These are phyloP conservation scores for Trichothecium roseum DNA, from an alignment of 2,329 filamentous ascomycete genomes.

Conservation along the genomic window DNA sequence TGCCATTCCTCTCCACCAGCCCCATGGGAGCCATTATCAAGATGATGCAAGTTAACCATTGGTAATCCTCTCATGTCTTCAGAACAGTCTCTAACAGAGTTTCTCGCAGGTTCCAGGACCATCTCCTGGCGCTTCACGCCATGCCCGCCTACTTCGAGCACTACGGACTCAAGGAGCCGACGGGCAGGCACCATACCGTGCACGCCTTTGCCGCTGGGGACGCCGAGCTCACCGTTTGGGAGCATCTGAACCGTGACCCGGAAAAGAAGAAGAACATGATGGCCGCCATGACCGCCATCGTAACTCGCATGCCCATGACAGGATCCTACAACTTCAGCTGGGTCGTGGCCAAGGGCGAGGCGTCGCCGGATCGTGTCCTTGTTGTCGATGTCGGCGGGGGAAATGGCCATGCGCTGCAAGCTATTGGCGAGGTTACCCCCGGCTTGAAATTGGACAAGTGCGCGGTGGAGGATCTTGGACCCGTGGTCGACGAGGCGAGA, in stretches of 20 bases:
- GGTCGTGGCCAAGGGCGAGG: constrained; percentile 9
- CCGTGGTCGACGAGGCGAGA: constrained; percentile 16
- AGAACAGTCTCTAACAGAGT: not conserved
- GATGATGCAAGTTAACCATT: constrained; percentile 1
- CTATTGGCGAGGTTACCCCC: constrained; percentile 13
- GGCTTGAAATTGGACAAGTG: constrained; percentile 15
- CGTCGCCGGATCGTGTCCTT: constrained; percentile 8
- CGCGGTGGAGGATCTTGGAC: constrained; percentile 19
- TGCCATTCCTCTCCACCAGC: not conserved
- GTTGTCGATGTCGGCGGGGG: constrained; percentile 24
- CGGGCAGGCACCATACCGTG: constrained; percentile 12
- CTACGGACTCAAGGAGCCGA: constrained; percentile 19
- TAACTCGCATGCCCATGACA: constrained; percentile 12
- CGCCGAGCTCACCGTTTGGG: constrained; percentile 19
- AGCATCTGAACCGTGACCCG: constrained; percentile 14
- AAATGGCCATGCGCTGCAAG: constrained; percentile 17
- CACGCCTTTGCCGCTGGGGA: constrained; percentile 16
- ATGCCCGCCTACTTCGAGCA: constrained; percentile 20
- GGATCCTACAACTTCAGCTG: constrained; percentile 20
- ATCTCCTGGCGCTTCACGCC: constrained; percentile 10
- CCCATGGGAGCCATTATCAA: constrained; percentile 1
- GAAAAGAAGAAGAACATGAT: constrained; percentile 16
- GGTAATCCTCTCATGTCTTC: not conserved
- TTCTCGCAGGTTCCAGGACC: constrained; percentile 17
- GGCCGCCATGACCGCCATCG: constrained; percentile 15